Evolutionary conservation across 116 monocot species (phyloP).

Genomic region (Iris pallida): DNA sequence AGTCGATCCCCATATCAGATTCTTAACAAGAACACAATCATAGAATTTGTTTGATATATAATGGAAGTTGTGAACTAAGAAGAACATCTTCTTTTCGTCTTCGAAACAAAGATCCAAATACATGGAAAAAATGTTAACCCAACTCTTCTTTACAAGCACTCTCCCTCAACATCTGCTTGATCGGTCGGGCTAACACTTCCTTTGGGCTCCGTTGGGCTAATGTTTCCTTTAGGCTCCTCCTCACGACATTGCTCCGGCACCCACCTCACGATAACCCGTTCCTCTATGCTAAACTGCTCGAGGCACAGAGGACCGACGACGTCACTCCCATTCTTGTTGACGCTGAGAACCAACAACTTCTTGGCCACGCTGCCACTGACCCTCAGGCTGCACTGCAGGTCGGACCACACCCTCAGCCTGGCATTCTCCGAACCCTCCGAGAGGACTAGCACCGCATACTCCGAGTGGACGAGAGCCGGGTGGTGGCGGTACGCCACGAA

Average conservation of each 20-base stretch:
- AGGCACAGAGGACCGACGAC: constrained; percentile 18
- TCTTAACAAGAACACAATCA: too few species aligned
- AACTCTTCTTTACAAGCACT: too few species aligned
- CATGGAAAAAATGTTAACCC: too few species aligned
- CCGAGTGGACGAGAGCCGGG: constrained; percentile 69
- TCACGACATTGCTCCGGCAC: constrained; percentile 51
- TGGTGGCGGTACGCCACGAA: constrained; percentile 85
- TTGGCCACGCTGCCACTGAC: constrained; percentile 65
- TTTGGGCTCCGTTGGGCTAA: too few species aligned
- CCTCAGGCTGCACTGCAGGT: constrained; percentile 49
- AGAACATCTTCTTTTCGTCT: too few species aligned
- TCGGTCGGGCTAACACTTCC: too few species aligned
- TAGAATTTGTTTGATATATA: too few species aligned
- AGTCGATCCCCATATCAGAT: too few species aligned
- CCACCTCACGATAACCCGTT: constrained; percentile 53
- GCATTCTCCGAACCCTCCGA: constrained; percentile 11
- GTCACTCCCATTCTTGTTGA: constrained; percentile 13
- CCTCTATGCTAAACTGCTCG: constrained; percentile 47
- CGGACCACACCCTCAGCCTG: constrained; percentile 48
- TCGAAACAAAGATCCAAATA: too few species aligned
- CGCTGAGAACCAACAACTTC: constrained; percentile 39
- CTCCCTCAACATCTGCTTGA: too few species aligned
- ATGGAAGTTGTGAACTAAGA: too few species aligned
- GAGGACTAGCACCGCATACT: constrained; percentile 52
- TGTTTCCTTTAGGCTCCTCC: neutral